Percentiles rank a stretch among this genome's conserved stretches.
These are phyloP conservation scores for Candida palmyrensis DNA, from an alignment of 805 yeast genomes.

Conservation along the genomic window DNA sequence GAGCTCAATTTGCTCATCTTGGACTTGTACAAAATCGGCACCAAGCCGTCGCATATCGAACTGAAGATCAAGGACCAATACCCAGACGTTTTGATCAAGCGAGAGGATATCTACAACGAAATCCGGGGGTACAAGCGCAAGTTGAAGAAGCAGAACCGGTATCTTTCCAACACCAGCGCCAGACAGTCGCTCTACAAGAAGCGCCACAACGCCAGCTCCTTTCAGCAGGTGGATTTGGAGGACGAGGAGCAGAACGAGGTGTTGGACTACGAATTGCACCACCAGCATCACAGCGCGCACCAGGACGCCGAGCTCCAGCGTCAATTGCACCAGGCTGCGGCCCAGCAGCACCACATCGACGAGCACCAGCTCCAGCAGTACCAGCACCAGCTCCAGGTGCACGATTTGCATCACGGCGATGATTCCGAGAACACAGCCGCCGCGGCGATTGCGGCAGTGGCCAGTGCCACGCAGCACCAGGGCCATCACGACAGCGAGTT, in stretches of 20 bases:
- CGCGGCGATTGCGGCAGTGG: constrained; percentile 43
- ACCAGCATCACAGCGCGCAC: constrained; percentile 16
- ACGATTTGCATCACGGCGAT: constrained; percentile 9
- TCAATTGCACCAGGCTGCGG: constrained; percentile 19
- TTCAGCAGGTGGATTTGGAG: constrained; percentile 17
- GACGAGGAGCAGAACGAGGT: constrained; percentile 15
- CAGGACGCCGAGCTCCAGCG: constrained; percentile 20
- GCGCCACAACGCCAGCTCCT: constrained; percentile 20
- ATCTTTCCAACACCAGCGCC: constrained; percentile 10
- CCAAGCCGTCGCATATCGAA: constrained; percentile 52
- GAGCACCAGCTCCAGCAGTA: constrained; percentile 22
- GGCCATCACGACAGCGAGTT: constrained; percentile 24
- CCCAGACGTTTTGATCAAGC: constrained; percentile 49
- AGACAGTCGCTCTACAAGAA: constrained; percentile 16
- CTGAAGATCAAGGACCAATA: constrained; percentile 45
- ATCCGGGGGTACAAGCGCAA: constrained; percentile 52
- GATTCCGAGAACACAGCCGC: constrained; percentile 15
- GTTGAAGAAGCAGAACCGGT: constrained; percentile 36
- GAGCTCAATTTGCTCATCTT: constrained; percentile 48
- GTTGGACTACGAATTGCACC: constrained; percentile 11
- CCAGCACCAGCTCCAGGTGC: constrained; percentile 23
- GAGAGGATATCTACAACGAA: constrained; percentile 56
- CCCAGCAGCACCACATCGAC: constrained; percentile 16
- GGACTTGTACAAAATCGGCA: constrained; percentile 49
- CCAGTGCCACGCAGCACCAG: constrained; percentile 30